Evolutionary conservation across 192 early-diverging fungal genomes (phyloP), one percentile per base, ranked within the genome.

Genomic region (Phycomyces nitens): DNA sequence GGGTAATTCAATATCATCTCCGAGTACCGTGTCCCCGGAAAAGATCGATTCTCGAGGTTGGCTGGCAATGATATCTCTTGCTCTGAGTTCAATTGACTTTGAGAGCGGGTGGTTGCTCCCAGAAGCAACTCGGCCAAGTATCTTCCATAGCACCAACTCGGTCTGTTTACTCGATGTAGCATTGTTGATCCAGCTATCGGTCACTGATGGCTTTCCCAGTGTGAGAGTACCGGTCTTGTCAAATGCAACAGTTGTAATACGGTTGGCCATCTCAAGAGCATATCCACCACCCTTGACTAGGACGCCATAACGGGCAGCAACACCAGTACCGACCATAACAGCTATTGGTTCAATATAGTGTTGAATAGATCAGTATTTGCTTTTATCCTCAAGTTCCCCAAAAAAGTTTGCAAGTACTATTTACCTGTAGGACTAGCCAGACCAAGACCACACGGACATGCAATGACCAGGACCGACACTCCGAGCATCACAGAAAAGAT

Each of bases 201-300:
- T 65, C 21, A 89, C 83, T 3, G 68, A 73, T 21, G 91, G 91
- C 29, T 86, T 88, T 27, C 92, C 75, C 15, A 65, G 70, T 0
- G 92, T 94, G 10, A 92, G 54, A 0, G 92, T 94, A 14, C 92
- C 92, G 40, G 92, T 94, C 66, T 94, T 94, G 70, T 94, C 92
- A 76, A 92, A 92, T 14, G 82, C 82, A 51, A 94, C 82, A n/a
- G 80, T 82, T 23, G 69, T 71, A 10, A 90, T 74, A 0, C 73
- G 60, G 58, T 79, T 77, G 18, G 86, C 84, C 76, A 73, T 81
- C 71, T 94, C 87, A 0, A 94, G 71, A 1, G 89, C 87, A 58
- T 66, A 68, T 11, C 92, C 92, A 56, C 90, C 92, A 9, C 89
- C 89, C 58, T 89, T 89, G 38, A 90, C 77, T 41, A 88, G 73